Evolutionary conservation across 1,139 yeast genomes (phyloP).

Genomic region (Zhuliangozyma blackwelliae): DNA sequence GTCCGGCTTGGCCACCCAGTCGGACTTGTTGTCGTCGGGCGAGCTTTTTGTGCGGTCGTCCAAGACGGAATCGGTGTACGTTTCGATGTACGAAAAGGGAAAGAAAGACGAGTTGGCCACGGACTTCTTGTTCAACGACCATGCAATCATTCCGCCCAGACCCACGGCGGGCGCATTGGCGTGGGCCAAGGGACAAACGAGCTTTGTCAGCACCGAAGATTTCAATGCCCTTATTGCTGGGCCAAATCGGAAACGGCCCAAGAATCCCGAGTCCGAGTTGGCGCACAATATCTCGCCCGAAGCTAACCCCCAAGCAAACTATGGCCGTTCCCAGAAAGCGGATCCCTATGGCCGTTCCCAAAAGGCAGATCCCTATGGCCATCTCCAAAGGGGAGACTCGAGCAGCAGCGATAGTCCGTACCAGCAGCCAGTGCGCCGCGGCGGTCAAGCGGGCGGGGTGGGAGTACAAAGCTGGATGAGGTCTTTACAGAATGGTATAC

Average conservation of each 20-base stretch:
- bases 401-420: conserved; percentile 30
- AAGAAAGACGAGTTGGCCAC: conserved; percentile 21
- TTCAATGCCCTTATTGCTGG: conserved; percentile 58
- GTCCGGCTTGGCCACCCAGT: conserved; percentile 19
- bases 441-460: conserved; percentile 15
- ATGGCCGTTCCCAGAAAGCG: conserved; percentile 14
- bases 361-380: too few species aligned
- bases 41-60: conserved; percentile 63
- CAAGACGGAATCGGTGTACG: conserved; percentile 47
- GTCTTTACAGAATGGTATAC: conserved; percentile 49
- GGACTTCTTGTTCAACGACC: conserved; percentile 57
- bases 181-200: conserved; percentile 78
- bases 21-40: conserved; percentile 59
- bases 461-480: conserved; percentile 41
- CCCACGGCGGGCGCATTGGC: conserved; percentile 78
- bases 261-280: conserved; percentile 51
- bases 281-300: conserved; percentile 53
- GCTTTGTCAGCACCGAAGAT: conserved; percentile 55
- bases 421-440: conserved; percentile 43
- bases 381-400: conserved; percentile 6
- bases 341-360: conserved; percentile 9
- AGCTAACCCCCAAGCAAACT: conserved; percentile 36
- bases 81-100: conserved; percentile 12
- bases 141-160: conserved; percentile 64
- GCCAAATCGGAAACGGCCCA: conserved; percentile 51